phyloP scores from a whole-genome alignment of 306 rosid genomes.

The Cucurbita pepo region DNA sequence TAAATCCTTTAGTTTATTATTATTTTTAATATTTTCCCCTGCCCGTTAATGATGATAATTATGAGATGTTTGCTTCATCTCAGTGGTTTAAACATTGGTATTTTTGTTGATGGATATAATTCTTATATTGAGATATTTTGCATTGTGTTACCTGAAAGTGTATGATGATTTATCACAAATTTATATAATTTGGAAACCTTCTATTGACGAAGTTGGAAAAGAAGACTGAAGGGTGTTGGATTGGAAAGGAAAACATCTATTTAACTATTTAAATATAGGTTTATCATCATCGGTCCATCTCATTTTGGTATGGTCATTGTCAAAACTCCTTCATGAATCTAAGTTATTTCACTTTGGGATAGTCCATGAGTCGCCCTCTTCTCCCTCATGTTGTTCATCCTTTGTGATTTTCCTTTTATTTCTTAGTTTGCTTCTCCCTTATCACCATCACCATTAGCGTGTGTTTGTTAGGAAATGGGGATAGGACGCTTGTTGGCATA shows the following conservation, averaged over 20 bases:
- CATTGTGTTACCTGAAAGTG: background rate
- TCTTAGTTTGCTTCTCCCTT: background rate
- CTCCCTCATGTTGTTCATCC: background rate
- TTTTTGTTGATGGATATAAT: background rate
- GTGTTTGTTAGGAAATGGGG: background rate
- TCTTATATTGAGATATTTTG: background rate
- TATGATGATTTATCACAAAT: background rate
- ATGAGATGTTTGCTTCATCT: background rate
- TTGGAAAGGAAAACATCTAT: background rate
- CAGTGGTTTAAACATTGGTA: background rate
- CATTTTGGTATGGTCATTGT: background rate
- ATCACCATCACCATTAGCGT: background rate
- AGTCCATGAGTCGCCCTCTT: background rate
- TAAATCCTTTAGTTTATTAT: too few species aligned
- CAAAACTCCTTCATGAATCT: background rate
- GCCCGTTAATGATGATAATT: background rate
- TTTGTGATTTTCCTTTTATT: background rate
- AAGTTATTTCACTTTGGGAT: background rate
- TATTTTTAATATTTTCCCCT: too few species aligned
- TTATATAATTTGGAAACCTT: background rate
- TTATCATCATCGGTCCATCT: background rate
- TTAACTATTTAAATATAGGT: background rate
- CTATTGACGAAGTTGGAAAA: background rate
- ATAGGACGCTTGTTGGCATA: background rate
- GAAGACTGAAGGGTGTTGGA: background rate